phyloP scores from a whole-genome alignment of 345 rosid species.

The Diplotaxis tenuifolia region DNA sequence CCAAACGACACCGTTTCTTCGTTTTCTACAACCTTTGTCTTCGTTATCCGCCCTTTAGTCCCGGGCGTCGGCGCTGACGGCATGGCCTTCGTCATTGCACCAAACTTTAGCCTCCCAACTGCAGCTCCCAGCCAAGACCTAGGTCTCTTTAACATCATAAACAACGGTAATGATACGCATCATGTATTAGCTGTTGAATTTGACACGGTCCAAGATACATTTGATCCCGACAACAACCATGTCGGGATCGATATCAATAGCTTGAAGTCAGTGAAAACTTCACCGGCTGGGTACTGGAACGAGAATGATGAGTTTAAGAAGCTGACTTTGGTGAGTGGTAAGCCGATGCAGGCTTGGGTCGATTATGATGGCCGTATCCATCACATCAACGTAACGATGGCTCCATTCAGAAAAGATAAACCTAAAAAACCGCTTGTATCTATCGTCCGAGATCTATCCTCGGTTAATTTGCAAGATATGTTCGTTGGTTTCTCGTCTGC shows the following conservation, averaged over 20 bases:
- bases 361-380: conserved; percentile 52
- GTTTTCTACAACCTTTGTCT: conserved; percentile 61
- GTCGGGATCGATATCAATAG: conserved; percentile 3
- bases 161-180: conserved; percentile 36
- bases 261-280: conserved; percentile 18
- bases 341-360: conserved; percentile 48
- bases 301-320: not conserved
- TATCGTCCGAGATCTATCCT: not conserved
- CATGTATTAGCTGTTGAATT: conserved; percentile 54
- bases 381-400: not conserved
- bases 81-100: conserved; percentile 47
- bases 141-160: conserved; percentile 41
- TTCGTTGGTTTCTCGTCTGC: conserved; percentile 5
- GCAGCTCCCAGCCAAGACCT: conserved; percentile 26
- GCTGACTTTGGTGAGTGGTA: not conserved
- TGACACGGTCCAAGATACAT: conserved; percentile 34
- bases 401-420: not conserved
- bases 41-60: conserved; percentile 40
- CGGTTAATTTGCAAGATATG: conserved; percentile 26
- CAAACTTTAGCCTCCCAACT: conserved; percentile 31
- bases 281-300: not conserved
- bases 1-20: conserved; percentile 35
- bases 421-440: not conserved
- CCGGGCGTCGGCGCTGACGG: conserved; percentile 33
- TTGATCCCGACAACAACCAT: conserved; percentile 5